phyloP scores from a whole-genome alignment of 202 grass and related monocot species.

The Saccharum hybrid region DNA sequence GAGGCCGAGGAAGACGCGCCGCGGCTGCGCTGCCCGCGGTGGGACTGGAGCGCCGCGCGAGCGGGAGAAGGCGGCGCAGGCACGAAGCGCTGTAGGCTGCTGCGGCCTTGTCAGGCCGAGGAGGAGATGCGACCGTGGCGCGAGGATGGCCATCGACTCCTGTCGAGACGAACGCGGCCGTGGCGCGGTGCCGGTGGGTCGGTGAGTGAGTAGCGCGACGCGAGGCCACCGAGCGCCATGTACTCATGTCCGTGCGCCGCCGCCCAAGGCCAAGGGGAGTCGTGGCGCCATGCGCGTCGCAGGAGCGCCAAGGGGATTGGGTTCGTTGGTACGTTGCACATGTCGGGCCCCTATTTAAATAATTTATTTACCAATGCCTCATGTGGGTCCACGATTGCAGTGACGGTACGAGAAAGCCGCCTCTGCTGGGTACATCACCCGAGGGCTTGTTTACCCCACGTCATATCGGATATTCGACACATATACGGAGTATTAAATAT shows the following conservation, averaged over 20 bases:
- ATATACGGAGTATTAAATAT: too few relatives aligned
- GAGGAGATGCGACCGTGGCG: conserved; percentile 45
- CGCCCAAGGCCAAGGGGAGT: not conserved
- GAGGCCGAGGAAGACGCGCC: conserved; percentile 81
- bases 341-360: too few relatives aligned
- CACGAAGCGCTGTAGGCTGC: conserved; percentile 19
- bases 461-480: too few relatives aligned
- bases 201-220: not conserved
- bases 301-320: conserved; percentile 31
- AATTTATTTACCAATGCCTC: not conserved
- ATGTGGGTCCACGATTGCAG: not conserved
- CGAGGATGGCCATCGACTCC: conserved; percentile 56
- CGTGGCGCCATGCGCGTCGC: conserved; percentile 75
- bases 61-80: conserved; percentile 28
- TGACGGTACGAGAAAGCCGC: not conserved
- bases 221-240: conserved; percentile 22
- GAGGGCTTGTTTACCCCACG: too few relatives aligned
- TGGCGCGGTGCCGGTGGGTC: not conserved
- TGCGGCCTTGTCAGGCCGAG: conserved; percentile 47
- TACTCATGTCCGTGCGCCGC: conserved; percentile 1
- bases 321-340: not conserved
- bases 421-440: not conserved
- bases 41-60: conserved; percentile 30
- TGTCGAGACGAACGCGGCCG: conserved; percentile 18
- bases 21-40: conserved; percentile 37